Conservation (phyloP, 352 stramenopile species). For the Globisporangium emineosum region DNA sequence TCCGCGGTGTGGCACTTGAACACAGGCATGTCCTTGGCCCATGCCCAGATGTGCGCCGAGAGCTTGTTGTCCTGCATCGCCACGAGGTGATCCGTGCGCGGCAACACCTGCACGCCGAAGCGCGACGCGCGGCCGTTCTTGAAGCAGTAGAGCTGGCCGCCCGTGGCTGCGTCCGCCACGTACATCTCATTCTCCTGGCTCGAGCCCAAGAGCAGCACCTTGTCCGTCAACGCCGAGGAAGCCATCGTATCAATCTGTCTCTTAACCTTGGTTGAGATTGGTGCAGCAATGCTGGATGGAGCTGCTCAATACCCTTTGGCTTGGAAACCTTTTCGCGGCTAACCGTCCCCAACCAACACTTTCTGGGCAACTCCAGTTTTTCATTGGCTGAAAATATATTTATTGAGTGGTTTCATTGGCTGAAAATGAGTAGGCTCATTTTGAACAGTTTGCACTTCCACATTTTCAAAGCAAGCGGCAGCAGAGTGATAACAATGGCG, state of each 20-base stretch:
- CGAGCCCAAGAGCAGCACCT: conserved; percentile 66
- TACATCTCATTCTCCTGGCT: conserved; percentile 66
- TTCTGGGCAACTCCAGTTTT: not conserved
- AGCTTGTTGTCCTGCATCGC: conserved; percentile 69
- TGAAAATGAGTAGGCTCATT: conserved; percentile 14
- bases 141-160: conserved; percentile 68
- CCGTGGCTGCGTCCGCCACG: conserved; percentile 54
- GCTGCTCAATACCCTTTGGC: not conserved
- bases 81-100: conserved; percentile 66
- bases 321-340: not conserved
- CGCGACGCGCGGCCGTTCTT: conserved; percentile 60
- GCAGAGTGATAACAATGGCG: conserved; percentile 20
- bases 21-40: conserved; percentile 64
- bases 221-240: conserved; percentile 42
- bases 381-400: conserved; percentile 23
- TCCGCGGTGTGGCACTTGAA: conserved; percentile 79
- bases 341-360: conserved; percentile 17
- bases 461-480: conserved; percentile 12
- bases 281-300: not conserved
- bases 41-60: conserved; percentile 58
- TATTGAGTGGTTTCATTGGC: conserved; percentile 19
- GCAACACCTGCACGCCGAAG: conserved; percentile 49
- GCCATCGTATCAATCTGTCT: conserved; percentile 25
- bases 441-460: not conserved
- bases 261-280: not conserved